These are phyloP conservation scores for Aspergillus hancockii DNA, from an alignment of 495 filamentous ascomycete species.

Conservation along the genomic window DNA sequence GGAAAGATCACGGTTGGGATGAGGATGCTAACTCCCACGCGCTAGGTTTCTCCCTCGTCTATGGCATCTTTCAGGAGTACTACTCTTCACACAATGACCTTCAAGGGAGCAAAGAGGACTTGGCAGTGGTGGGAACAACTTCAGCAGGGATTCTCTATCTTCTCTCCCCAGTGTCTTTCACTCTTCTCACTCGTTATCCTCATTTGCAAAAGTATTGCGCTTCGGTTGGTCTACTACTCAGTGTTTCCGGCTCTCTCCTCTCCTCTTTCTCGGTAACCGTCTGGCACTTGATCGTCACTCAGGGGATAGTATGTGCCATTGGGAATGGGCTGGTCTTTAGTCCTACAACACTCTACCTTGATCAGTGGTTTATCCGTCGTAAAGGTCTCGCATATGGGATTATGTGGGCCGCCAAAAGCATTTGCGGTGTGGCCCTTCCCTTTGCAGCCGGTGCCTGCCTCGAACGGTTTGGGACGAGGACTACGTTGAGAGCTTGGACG, in stretches of 20 bases:
- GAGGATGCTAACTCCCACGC: not conserved
- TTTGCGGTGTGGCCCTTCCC: constrained; percentile 52
- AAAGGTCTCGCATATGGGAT: constrained; percentile 56
- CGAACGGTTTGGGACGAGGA: constrained; percentile 52
- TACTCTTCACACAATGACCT: constrained; percentile 39
- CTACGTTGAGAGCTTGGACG: constrained; percentile 57
- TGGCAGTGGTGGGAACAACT: constrained; percentile 56
- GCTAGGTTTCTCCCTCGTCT: constrained; percentile 51
- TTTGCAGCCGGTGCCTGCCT: constrained; percentile 55
- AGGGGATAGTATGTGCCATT: constrained; percentile 56
- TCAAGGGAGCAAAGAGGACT: constrained; percentile 32
- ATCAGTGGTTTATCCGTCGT: constrained; percentile 57
- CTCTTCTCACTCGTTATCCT: constrained; percentile 50
- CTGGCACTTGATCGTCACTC: constrained; percentile 56
- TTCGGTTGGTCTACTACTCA: constrained; percentile 44
- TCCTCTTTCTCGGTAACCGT: constrained; percentile 54
- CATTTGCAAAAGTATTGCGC: constrained; percentile 40
- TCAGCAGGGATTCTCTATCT: constrained; percentile 57
- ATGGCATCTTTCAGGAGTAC: constrained; percentile 53
- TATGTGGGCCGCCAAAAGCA: constrained; percentile 57
- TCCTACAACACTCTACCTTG: constrained; percentile 54
- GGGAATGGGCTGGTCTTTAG: constrained; percentile 53
- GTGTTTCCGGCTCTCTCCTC: constrained; percentile 32
- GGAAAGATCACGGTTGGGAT: not conserved
- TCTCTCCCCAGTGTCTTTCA: constrained; percentile 48